These are phyloP conservation scores for Colletotrichum noveboracense DNA, from an alignment of 2,329 filamentous ascomycete species.

Conservation along the genomic window DNA sequence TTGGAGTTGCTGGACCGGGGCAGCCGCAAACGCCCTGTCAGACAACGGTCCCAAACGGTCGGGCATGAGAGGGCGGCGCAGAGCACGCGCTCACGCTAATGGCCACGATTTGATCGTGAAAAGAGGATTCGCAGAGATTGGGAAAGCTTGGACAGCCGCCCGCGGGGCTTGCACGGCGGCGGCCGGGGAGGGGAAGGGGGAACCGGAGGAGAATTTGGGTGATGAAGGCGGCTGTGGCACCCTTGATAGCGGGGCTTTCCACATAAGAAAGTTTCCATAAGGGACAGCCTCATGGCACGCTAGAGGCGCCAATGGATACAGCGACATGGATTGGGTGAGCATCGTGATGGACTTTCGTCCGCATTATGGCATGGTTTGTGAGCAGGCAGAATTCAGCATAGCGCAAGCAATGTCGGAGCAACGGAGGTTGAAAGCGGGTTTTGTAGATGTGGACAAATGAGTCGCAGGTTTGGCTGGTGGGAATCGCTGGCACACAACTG, in stretches of 20 bases:
- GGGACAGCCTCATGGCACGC: not conserved
- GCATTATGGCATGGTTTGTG: not conserved
- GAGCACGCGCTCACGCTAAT: not conserved
- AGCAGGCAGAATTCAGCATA: not conserved
- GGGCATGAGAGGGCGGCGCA: not conserved
- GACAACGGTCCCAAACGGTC: conserved; percentile 3
- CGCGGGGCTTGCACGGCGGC: not conserved
- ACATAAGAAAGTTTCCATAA: not conserved
- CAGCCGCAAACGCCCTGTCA: conserved; percentile 3
- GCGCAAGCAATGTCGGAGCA: not conserved
- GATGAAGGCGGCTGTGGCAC: not conserved
- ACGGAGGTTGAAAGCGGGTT: not conserved
- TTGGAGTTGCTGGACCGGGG: not conserved
- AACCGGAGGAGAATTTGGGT: not conserved
- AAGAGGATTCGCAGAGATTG: not conserved
- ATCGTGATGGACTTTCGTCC: not conserved
- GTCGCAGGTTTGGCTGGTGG: not conserved
- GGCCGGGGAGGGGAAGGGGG: not conserved
- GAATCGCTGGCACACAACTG: not conserved
- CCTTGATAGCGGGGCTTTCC: not conserved
- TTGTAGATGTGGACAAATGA: not conserved
- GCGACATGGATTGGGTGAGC: not conserved
- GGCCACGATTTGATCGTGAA: not conserved
- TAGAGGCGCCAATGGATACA: not conserved
- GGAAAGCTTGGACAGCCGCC: not conserved